Conservation (phyloP, 2,329 filamentous ascomycete species). For the Verticillium nubilum region DNA sequence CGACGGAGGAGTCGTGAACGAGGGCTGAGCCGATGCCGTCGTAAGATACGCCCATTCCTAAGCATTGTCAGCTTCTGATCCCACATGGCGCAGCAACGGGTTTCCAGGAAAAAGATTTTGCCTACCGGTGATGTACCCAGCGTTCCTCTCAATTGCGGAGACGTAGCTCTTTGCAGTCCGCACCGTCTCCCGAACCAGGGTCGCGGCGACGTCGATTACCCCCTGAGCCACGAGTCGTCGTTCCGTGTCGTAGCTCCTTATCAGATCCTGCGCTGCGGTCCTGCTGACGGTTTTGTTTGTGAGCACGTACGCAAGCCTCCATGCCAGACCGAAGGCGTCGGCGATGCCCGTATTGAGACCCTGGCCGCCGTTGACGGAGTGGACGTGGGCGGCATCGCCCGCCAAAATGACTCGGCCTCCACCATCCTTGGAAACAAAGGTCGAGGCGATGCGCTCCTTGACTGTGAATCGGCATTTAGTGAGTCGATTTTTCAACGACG, state of each 20-base stretch:
- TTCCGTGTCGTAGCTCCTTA: slow-evolving; percentile 39
- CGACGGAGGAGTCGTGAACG: slow-evolving; percentile 23
- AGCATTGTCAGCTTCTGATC: not conserved
- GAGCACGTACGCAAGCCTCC: slow-evolving; percentile 26
- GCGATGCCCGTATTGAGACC: slow-evolving; percentile 31
- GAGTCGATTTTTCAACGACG: not conserved
- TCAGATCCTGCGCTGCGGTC: slow-evolving; percentile 18
- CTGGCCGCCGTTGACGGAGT: slow-evolving; percentile 27
- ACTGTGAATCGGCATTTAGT: slow-evolving; percentile 19
- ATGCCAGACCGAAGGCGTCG: slow-evolving; percentile 26
- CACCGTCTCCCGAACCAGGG: slow-evolving; percentile 37
- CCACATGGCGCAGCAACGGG: too few relatives aligned
- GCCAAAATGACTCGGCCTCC: slow-evolving; percentile 39
- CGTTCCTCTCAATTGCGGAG: slow-evolving; percentile 39
- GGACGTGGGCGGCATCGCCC: slow-evolving; percentile 29
- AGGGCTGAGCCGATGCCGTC: slow-evolving; percentile 25
- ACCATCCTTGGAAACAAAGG: slow-evolving; percentile 31
- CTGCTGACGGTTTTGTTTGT: slow-evolving; percentile 16
- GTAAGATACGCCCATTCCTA: slow-evolving; percentile 35
- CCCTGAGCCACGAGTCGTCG: slow-evolving; percentile 34
- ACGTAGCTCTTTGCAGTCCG: slow-evolving; percentile 39
- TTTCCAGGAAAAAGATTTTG: not conserved
- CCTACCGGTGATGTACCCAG: slow-evolving; percentile 40
- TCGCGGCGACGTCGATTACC: slow-evolving; percentile 41
- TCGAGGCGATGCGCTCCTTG: slow-evolving; percentile 32